Base-by-base conservation (phyloP, 805 yeast species). In the Wickerhamomyces ciferrii region DNA sequence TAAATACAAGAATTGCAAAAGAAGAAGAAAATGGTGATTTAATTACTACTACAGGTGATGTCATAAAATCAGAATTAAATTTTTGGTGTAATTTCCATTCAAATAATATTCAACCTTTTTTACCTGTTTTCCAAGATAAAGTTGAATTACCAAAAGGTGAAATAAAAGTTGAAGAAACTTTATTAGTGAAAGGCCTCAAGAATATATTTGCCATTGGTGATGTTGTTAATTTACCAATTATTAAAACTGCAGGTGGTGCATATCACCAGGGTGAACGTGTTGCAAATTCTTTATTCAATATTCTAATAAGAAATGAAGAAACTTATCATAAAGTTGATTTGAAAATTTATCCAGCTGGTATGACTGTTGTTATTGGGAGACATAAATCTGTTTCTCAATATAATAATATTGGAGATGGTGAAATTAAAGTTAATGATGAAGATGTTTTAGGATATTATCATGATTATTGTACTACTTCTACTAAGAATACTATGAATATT, bases 201-300 rank as follows among this genome's bases (percentile, higher is more conserved):
- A 66, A 70, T 42, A 50, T 70, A 13, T 70, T 66, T 53, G 68
- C 65, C 38, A 51, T 65, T 25, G 74, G 75, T 20, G 74, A 70
- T 49, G 49, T 69, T 29, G 58, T 55, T 13, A 63, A 66, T 24
- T 43, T 64, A 24, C 64, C 63, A n/a, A 65, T 69, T 36, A 66
- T 70, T 47, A 70, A 70, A 52, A 65, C 69, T 4, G 72, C 74
- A 5, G 74, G 74, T 2, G 69, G 67, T 50, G 74, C 74, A 10
- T 59, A 48, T 48, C 52, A 46, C 17, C 58, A 55, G 29, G 63
- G 61, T 20, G 46, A 45, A 14, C 35, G 41, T 31, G 61, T 51
- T n/a, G 57, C 58, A 3, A 44, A 52, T 29, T 47, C 52, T 5
- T 11, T 58, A 32, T 44, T 43, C 34, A 56, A 59, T 39, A 18